Evolutionary conservation across 495 filamentous ascomycete species (phyloP).

Genomic region (Hypoxylon subgilvum): DNA sequence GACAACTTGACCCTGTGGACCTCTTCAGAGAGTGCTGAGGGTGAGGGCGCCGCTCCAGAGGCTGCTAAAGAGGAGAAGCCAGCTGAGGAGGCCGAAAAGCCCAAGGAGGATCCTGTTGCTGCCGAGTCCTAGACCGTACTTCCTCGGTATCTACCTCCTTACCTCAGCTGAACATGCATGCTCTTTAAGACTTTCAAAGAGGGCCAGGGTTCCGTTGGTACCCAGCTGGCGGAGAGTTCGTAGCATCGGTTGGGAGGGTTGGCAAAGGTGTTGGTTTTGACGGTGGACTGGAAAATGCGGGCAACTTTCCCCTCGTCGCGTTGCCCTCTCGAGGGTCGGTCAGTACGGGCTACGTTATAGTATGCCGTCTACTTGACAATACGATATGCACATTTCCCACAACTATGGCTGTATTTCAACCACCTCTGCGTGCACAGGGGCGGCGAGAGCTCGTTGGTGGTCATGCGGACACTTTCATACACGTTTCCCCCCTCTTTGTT

Average conservation of each 20-base stretch:
- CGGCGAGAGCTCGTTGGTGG: slow-evolving; percentile 38
- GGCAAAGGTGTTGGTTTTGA: slow-evolving; percentile 38
- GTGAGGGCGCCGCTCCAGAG: slow-evolving; percentile 72
- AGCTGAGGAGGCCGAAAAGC: slow-evolving; percentile 58
- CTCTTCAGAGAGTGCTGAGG: slow-evolving; percentile 88
- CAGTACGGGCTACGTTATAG: slow-evolving; percentile 37
- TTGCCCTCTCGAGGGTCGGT: slow-evolving; percentile 36
- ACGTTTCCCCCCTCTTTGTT: slow-evolving; percentile 42
- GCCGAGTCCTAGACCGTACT: slow-evolving; percentile 42
- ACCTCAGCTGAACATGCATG: slow-evolving; percentile 41
- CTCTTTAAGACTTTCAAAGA: slow-evolving; percentile 28
- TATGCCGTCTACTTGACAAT: slow-evolving; percentile 38
- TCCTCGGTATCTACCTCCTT: slow-evolving; percentile 36
- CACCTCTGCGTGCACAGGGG: slow-evolving; percentile 37
- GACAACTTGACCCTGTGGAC: slow-evolving; percentile 99
- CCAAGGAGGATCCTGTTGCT: slow-evolving; percentile 57
- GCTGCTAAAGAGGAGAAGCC: slow-evolving; percentile 62
- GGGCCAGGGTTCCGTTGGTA: slow-evolving; percentile 41
- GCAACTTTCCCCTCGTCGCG: slow-evolving; percentile 37
- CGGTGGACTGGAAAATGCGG: slow-evolving; percentile 39
- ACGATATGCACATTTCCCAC: slow-evolving; percentile 35
- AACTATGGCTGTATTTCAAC: slow-evolving; percentile 35
- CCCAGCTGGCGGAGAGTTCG: slow-evolving; percentile 38
- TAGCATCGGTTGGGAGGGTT: slow-evolving; percentile 37
- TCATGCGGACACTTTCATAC: slow-evolving; percentile 42